Evolutionary conservation across 768 basidiomycete genomes (phyloP).

Genomic region (Russula earlei): DNA sequence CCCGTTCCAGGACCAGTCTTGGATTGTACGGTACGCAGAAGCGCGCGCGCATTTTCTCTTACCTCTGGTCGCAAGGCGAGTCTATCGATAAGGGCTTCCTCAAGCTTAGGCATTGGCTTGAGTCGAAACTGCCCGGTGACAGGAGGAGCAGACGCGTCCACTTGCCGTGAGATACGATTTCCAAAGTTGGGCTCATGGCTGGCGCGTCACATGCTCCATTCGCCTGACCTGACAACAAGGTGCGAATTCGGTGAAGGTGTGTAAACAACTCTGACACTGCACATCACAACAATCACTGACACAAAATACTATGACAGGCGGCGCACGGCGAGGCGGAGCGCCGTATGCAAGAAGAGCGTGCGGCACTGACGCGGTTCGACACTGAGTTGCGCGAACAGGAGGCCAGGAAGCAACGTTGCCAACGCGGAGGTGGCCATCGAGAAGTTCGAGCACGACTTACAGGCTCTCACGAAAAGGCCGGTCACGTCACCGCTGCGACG

Average conservation of each 20-base stretch:
- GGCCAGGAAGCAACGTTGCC: conserved; percentile 58
- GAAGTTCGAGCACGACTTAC: conserved; percentile 63
- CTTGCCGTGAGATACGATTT: too few species aligned
- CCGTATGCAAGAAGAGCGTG: conserved; percentile 76
- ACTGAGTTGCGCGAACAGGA: conserved; percentile 81
- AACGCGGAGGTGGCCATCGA: conserved; percentile 59
- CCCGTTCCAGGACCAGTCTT: conserved; percentile 45
- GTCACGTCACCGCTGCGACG: conserved; percentile 41
- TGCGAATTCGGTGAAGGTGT: too few species aligned
- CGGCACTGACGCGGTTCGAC: conserved; percentile 81
- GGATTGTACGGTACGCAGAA: conserved; percentile 31
- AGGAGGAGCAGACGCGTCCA: not conserved
- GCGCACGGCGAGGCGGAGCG: conserved; percentile 55
- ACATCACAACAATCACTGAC: not conserved
- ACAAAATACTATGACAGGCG: conserved; percentile 29
- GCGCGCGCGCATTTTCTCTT: conserved; percentile 25
- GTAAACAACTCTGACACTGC: not conserved
- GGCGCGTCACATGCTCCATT: too few species aligned
- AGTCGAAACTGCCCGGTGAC: too few species aligned
- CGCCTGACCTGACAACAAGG: too few species aligned
- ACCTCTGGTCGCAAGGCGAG: conserved; percentile 26
- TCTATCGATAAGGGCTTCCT: conserved; percentile 15
- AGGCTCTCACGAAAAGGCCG: conserved; percentile 41
- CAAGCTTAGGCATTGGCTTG: conserved; percentile 9
- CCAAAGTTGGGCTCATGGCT: too few species aligned